A percentile compares a stretch with the other conserved stretches of the same genome.
Evolutionary conservation across 805 yeast species (phyloP).

Genomic region (Candida sakaeoensis): DNA sequence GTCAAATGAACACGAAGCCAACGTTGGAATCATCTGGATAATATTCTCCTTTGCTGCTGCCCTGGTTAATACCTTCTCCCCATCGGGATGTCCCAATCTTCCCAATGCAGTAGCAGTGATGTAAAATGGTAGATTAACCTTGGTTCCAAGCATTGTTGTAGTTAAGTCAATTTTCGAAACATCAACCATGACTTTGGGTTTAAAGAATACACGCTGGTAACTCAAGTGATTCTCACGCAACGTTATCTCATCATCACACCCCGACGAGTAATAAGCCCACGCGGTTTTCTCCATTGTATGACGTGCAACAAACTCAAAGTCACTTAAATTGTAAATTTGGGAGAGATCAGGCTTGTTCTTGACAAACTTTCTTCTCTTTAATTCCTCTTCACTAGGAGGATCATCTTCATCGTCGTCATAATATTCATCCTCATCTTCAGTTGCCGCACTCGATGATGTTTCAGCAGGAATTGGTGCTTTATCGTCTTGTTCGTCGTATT

Average conservation of each 20-base stretch:
- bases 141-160: constrained; percentile 73
- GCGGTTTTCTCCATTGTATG: constrained; percentile 70
- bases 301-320: constrained; percentile 84
- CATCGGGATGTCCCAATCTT: constrained; percentile 88
- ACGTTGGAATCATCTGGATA: constrained; percentile 89
- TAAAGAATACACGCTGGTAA: constrained; percentile 82
- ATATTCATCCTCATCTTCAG: constrained; percentile 20
- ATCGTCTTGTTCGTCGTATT: constrained; percentile 39
- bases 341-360: constrained; percentile 62
- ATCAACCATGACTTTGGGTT: constrained; percentile 78
- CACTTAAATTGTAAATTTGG: constrained; percentile 72
- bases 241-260: constrained; percentile 89
- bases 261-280: constrained; percentile 92
- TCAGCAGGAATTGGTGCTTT: constrained; percentile 21
- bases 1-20: constrained; percentile 84
- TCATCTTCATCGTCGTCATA: constrained; percentile 42
- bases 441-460: constrained; percentile 6
- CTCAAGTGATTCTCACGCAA: constrained; percentile 88
- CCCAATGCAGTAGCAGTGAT: constrained; percentile 91
- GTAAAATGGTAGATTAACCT: constrained; percentile 75
- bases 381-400: constrained; percentile 24
- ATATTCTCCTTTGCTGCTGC: constrained; percentile 69
- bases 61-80: constrained; percentile 81
- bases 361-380: constrained; percentile 20
- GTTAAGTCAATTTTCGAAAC: constrained; percentile 68